A percentile compares a stretch with the other conserved stretches of the same genome.
Evolutionary conservation across 305 asterid species (phyloP).

Genomic region (Andrographis paniculata): DNA sequence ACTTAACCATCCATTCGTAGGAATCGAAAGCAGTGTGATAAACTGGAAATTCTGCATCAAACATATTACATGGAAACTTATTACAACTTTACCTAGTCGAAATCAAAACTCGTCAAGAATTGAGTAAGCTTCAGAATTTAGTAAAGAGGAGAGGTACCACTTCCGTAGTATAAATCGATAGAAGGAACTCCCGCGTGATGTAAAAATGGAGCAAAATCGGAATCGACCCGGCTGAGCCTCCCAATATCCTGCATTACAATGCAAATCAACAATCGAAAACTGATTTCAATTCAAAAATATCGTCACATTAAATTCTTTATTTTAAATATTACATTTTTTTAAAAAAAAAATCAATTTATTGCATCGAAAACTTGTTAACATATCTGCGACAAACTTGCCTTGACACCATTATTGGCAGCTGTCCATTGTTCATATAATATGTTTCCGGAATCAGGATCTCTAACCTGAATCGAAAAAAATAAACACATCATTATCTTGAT

Average conservation of each 20-base stretch:
- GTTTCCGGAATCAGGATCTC: conserved; percentile 66
- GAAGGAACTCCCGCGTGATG: conserved; percentile 90
- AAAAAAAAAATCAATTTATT: too few relatives aligned
- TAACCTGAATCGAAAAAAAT: conserved; percentile 43
- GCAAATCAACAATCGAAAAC: conserved; percentile 12
- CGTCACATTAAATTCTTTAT: too few relatives aligned
- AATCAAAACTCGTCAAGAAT: neutral
- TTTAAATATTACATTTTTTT: too few relatives aligned
- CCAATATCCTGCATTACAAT: conserved; percentile 37
- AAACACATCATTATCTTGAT: conserved; percentile 7
- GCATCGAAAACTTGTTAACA: too few relatives aligned
- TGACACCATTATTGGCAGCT: conserved; percentile 36
- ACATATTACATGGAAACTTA: conserved; percentile 7
- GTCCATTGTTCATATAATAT: conserved; percentile 47
- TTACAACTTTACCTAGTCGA: conserved; percentile 12
- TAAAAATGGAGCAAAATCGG: conserved; percentile 90
- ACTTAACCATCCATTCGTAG: conserved; percentile 71
- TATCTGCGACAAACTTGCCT: conserved; percentile 41
- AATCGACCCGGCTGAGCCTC: conserved; percentile 85
- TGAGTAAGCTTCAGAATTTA: conserved; percentile 9
- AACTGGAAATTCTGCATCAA: conserved; percentile 80
- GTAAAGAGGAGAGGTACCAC: conserved; percentile 34
- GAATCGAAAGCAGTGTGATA: conserved; percentile 96
- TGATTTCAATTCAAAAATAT: too few relatives aligned
- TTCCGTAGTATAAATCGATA: conserved; percentile 76